Evolutionary conservation across 148 eudicot species (phyloP), one percentile per base, ranked within the genome.

Genomic region (Fallopia convolvulus): DNA sequence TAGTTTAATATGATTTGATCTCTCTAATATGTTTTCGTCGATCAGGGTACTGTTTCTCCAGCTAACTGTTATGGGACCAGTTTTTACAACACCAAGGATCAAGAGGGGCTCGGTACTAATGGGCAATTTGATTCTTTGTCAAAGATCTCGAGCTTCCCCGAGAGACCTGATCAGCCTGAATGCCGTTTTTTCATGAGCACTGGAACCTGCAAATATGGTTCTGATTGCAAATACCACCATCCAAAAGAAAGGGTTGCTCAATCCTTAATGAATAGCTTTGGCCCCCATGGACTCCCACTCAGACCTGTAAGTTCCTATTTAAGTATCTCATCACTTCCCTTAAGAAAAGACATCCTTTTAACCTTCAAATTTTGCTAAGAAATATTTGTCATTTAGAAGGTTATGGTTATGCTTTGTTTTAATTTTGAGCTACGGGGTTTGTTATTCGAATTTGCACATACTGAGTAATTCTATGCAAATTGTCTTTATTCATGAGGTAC

Each of bases 181-280:
- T 89, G 92, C 80, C 88, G 88, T 3, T 80, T 87, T 79, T 89
- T 82, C 76, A 89, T 89, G 90, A 86, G 78, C 76, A 84, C 82
- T 26, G 92, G 92, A 9, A 82, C 47, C 80, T 89, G 92, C 84
- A 87, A 87, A 85, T 89, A 83, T 58, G 92, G 92, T 74, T 79
- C 85, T 60, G 85, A 85, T 55, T 89, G 92, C 89, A 89, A 83
- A 83, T 88, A 83, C 72, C 82, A 86, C 79, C 91, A 88, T 79
- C 91, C 91, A 32, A 82, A 80, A 70, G 89, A 83, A 60, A 80
- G 82, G 81, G 36, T 75, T 15, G 66, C 75, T 36, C 85, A 83
- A 42, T 48, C 75, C 55, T 75, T 82, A 30, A 47, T 83, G 48
- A 73, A 74, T 77, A 80, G 66, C 33, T 47, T 89, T n/a, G 85